A percentile compares a stretch with the other conserved stretches of the same genome.
These are phyloP conservation scores for Raddia distichophylla DNA, from an alignment of 176 grass and related monocot species.

Conservation along the genomic window DNA sequence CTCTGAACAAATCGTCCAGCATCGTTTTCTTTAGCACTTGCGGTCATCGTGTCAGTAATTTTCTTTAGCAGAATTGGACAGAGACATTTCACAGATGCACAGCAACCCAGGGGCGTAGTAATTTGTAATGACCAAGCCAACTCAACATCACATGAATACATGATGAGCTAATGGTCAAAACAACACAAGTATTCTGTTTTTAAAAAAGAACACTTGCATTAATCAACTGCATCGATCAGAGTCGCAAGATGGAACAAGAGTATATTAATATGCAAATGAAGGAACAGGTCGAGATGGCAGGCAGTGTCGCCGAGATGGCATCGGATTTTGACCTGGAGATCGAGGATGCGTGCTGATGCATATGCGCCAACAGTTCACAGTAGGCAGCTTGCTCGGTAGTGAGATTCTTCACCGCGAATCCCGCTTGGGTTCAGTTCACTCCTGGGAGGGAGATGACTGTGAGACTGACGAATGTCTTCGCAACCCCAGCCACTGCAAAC, in stretches of 20 bases:
- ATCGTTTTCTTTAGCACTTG: not conserved
- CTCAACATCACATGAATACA: not conserved
- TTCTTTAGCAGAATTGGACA: not conserved
- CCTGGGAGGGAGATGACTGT: not conserved
- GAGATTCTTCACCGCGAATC: constrained; percentile 48
- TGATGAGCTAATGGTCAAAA: not conserved
- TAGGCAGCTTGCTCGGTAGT: constrained; percentile 10
- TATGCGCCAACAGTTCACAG: not conserved
- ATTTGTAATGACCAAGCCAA: not conserved
- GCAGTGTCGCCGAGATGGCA: not conserved
- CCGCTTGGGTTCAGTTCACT: not conserved
- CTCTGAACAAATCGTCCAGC: too few species aligned
- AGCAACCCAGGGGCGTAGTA: not conserved
- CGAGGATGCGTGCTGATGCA: not conserved
- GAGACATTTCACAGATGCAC: not conserved
- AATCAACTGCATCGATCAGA: not conserved
- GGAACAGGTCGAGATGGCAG: constrained; percentile 14
- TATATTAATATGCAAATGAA: not conserved
- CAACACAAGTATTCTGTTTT: too few species aligned
- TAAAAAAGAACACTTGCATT: not conserved
- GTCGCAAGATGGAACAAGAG: not conserved
- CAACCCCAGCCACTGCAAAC: not conserved
- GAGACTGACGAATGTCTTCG: constrained; percentile 37
- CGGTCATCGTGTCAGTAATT: not conserved
- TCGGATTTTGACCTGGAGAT: not conserved